Base-by-base conservation (phyloP, 805 yeast species). In the Cyberlindnera maclurae region DNA sequence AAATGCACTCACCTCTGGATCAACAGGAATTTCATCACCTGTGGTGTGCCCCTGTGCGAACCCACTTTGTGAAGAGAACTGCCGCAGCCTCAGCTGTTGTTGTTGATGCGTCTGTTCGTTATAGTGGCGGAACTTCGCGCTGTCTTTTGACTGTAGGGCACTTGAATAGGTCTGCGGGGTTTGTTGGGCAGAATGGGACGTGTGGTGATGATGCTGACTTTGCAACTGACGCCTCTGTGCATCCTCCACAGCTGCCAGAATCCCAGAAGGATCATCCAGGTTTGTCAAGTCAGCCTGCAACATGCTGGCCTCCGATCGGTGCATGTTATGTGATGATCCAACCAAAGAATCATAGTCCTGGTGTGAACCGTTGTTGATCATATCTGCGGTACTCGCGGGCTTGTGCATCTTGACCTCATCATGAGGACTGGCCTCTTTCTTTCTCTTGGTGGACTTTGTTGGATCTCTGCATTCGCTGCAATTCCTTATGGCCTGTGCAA, bases 401-500 rank as follows among this genome's bases (percentile, higher is more conserved):
- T 13, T n/a, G 18, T 13, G 16, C 4, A 26, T 16, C 34, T 31
- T 31, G 10, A 10, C 17, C 26, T 12, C 15, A 11, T 13, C 27
- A 12, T n/a, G 33, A n/a, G 42, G 31, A 8, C 13, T 29, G 15
- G 35, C 28, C 13, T 47, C 49, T 12, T 37, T 41, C 33, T 40
- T 44, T 13, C 46, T 45, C 37, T 52, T 52, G 15, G 30, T 24
- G 8, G 36, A 20, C 12, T 50, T 38, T 27, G 46, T 48, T 33
- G 52, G 49, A 42, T 52, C 54, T 37, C 55, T 47, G 40, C 97
- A 90, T 36, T 77, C 81, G 2, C 70, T 66, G 58, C 97, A 93
- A 43, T 77, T 74, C 39, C 80, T 69, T 38, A 89, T 79, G 1
- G 86, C 90, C 24, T 77, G 75, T 1, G 83, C 79, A 1, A 85